A percentile compares a stretch with the other conserved stretches of the same genome.
Evolutionary conservation across 768 basidiomycete species (phyloP).

Genomic region (Mycena sanguinolenta): DNA sequence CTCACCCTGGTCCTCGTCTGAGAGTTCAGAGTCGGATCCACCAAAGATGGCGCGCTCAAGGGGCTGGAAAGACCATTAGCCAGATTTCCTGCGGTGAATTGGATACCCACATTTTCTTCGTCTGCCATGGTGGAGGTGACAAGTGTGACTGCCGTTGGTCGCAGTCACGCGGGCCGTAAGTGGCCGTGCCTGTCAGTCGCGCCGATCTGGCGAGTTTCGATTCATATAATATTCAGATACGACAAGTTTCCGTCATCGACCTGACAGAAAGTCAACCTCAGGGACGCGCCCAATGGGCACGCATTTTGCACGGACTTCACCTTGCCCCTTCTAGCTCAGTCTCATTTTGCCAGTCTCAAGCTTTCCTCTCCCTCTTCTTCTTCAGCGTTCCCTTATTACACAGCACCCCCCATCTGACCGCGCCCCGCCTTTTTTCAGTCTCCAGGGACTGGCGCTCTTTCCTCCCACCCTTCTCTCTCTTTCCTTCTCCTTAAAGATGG

Average conservation of each 20-base stretch:
- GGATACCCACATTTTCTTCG: slow-evolving; percentile 41
- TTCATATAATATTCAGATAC: too few relatives aligned
- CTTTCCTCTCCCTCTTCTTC: slow-evolving; percentile 18
- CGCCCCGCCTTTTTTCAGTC: slow-evolving; percentile 12
- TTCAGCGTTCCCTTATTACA: slow-evolving; percentile 31
- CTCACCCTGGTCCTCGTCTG: slow-evolving; percentile 77
- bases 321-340: slow-evolving; percentile 17
- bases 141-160: neutral
- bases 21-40: slow-evolving; percentile 87
- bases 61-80: slow-evolving; percentile 37
- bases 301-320: slow-evolving; percentile 4
- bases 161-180: neutral
- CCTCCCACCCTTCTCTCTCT: slow-evolving; percentile 6
- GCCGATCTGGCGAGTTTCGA: too few relatives aligned
- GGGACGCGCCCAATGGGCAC: neutral
- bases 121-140: slow-evolving; percentile 24
- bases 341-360: slow-evolving; percentile 15
- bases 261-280: too few relatives aligned
- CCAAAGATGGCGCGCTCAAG: slow-evolving; percentile 85
- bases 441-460: slow-evolving; percentile 24
- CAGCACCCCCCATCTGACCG: slow-evolving; percentile 1
- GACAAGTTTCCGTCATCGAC: too few relatives aligned
- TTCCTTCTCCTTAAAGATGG: neutral
- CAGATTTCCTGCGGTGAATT: neutral
- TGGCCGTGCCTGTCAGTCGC: too few relatives aligned